Percentiles rank a stretch among this genome's conserved stretches.
Conservation (phyloP, 2,329 filamentous ascomycete genomes). For the Cladorrhinum sp. region DNA sequence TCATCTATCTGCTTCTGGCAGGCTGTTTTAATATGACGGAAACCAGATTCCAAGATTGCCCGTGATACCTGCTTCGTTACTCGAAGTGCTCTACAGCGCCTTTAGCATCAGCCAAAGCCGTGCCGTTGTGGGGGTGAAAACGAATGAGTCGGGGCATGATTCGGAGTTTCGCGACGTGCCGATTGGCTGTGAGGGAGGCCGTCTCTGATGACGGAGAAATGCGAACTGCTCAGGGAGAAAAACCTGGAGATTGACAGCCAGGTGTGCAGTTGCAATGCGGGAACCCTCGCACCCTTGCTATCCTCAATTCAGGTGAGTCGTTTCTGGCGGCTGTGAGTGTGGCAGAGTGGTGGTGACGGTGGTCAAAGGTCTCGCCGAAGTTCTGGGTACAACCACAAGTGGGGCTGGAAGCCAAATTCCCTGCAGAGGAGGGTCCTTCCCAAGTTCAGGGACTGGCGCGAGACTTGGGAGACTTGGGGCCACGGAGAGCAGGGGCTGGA, state of each 20-base stretch:
- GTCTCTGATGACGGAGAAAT: background rate
- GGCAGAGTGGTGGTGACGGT: background rate
- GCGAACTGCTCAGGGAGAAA: background rate
- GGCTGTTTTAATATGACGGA: background rate
- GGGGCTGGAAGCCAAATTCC: constrained; percentile 8
- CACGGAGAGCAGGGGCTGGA: constrained; percentile 18
- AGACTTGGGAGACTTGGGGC: background rate
- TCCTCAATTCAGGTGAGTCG: background rate
- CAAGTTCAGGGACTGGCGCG: constrained; percentile 4
- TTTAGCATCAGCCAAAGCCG: background rate
- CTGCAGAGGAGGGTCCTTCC: constrained; percentile 7
- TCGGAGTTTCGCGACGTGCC: background rate
- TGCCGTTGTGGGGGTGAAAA: constrained; percentile 10
- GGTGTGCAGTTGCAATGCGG: background rate
- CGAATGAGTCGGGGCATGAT: constrained; percentile 8
- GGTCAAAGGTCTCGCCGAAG: background rate
- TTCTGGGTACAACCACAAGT: constrained; percentile 8
- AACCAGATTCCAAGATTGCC: background rate
- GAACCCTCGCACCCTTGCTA: too few species aligned
- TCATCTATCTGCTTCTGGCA: background rate
- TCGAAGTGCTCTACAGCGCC: background rate
- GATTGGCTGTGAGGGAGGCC: constrained; percentile 1
- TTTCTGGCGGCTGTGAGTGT: constrained; percentile 13
- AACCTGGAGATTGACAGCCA: background rate
- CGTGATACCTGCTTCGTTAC: background rate